Base-by-base conservation (phyloP, 345 rosid genomes). In the Euphorbia tirucalli region DNA sequence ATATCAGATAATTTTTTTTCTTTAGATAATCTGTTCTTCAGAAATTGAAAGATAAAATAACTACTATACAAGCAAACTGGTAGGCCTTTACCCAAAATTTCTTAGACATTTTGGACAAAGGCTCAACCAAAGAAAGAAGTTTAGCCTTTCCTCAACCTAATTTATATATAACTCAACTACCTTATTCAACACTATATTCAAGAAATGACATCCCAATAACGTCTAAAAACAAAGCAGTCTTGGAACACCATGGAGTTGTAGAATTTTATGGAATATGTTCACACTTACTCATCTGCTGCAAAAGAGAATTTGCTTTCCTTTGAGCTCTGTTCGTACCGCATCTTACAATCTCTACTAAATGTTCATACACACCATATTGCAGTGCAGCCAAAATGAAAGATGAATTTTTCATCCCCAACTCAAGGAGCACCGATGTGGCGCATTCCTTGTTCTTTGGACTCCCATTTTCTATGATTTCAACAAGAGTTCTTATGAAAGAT, bases 371-470 rank as follows among this genome's bases (percentile, higher is more conserved):
- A n/a, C 88, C 87, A 49, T 58, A 83, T 82, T 85, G 90, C 28
- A 86, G 84, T 1, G 90, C 87, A 57, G 83, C 86, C 59, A 82
- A 41, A 25, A 81, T 70, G 43, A 79, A 60, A 5, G 83, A 74
- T 1, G 88, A 82, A 55, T 85, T 83, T 27, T 74, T 68, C 16
- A 74, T 44, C 68, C 93, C 90, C 79, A 88, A 56, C 76, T 75
- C 86, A 0, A 86, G 83, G n/a, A 88, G 86, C 67, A 88, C 86
- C 0, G 90, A 80, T 0, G 84, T 72, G 0, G 89, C 87, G 3
- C 88, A 86, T 77, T 88, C 93, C 83, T 86, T 82, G 86, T 83
- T 88, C 84, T 85, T 88, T 5, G 88, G 86, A 7, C 87, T 86
- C 52, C 93, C 90, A 13, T 31, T 74, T 48, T 74, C 73, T 11